Conservation (phyloP, 257 asterid species). For the Solanum rostratum region DNA sequence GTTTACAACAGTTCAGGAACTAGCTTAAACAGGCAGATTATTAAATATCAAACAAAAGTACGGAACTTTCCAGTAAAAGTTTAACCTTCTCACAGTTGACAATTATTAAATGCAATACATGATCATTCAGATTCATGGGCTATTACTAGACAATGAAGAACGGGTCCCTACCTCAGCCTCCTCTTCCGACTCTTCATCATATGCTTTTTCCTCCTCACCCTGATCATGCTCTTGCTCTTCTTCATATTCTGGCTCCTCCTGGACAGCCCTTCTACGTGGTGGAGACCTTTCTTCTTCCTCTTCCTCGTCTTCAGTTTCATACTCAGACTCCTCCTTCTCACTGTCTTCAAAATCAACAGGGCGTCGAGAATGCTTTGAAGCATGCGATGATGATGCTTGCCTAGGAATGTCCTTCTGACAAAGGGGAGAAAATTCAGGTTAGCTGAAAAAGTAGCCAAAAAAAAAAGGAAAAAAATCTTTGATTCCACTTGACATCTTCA, state of each 20-base stretch:
- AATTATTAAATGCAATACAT: background rate
- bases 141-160: background rate
- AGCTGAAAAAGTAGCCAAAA: constrained; percentile 21
- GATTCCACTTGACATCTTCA: constrained; percentile 11
- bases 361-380: constrained; percentile 55
- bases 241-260: constrained; percentile 57
- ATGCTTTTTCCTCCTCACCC: constrained; percentile 57
- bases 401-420: constrained; percentile 53
- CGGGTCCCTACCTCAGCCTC: constrained; percentile 66
- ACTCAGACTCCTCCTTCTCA: constrained; percentile 91
- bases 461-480: background rate
- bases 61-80: background rate
- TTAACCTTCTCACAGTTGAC: background rate
- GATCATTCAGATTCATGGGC: background rate
- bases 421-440: background rate
- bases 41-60: background rate
- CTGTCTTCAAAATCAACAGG: constrained; percentile 71
- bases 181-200: constrained; percentile 81
- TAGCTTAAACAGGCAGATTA: background rate
- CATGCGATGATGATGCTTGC: constrained; percentile 40
- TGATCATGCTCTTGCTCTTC: constrained; percentile 65
- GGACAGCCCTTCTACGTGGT: constrained; percentile 38
- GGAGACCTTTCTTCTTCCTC: constrained; percentile 58
- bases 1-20: background rate
- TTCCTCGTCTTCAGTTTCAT: constrained; percentile 91